Percentiles rank a stretch among this genome's conserved stretches.
phyloP scores from a whole-genome alignment of 202 grass and related monocot genomes.

The Zoysia matrella region DNA sequence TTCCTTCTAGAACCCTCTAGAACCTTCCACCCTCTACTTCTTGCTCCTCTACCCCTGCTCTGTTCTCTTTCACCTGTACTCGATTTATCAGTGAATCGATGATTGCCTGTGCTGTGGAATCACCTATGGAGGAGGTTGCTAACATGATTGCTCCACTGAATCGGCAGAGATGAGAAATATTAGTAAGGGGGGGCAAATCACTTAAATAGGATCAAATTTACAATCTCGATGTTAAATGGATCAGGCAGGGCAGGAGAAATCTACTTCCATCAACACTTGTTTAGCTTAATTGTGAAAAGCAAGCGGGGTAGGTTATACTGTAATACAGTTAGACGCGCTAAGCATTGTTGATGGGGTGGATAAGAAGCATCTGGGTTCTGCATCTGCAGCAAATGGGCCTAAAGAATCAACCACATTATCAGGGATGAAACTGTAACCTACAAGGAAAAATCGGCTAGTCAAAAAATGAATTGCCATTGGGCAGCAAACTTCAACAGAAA shows the following conservation, averaged over 20 bases:
- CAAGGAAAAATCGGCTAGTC: constrained; percentile 40
- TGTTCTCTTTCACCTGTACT: no score
- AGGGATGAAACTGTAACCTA: constrained; percentile 32
- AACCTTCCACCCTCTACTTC: no score
- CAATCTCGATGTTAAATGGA: neutral
- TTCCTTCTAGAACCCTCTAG: no score
- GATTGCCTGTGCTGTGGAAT: no score
- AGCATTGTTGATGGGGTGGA: constrained; percentile 10
- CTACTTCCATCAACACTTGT: constrained; percentile 7
- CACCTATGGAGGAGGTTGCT: no score
- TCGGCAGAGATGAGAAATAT: neutral
- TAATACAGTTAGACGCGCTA: constrained; percentile 36
- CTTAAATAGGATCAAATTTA: neutral
- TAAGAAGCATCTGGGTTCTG: constrained; percentile 9
- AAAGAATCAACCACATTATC: constrained; percentile 40
- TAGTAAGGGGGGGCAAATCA: neutral
- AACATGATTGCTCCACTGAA: no score
- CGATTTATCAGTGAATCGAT: no score
- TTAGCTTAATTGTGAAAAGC: constrained; percentile 20
- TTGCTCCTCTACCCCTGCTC: no score
- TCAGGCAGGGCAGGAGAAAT: neutral
- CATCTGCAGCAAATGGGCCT: constrained; percentile 37
- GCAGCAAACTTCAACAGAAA: constrained; percentile 30
- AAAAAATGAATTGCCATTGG: constrained; percentile 53
- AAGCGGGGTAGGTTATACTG: constrained; percentile 20